Conservation (phyloP, 257 asterid species). For the Rhazya stricta region DNA sequence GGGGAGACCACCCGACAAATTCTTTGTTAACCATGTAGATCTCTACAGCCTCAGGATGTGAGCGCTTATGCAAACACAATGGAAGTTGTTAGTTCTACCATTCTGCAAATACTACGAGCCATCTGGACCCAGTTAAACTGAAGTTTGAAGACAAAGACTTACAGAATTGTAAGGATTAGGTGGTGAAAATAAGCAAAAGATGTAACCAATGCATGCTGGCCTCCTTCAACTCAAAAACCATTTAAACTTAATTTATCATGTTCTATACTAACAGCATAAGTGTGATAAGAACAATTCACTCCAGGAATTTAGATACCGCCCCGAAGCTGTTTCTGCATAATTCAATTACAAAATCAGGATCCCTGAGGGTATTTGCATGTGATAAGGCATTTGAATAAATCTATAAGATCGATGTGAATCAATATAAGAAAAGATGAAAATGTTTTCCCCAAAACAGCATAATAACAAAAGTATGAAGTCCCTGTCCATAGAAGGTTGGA, state of each 20-base stretch:
- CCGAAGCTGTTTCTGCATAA: not conserved
- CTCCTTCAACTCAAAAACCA: not conserved
- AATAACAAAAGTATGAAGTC: too few relatives aligned
- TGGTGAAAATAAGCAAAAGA: not conserved
- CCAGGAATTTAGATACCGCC: not conserved
- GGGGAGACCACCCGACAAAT: not conserved
- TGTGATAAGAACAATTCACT: not conserved
- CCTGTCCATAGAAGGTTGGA: not conserved
- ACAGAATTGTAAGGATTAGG: not conserved
- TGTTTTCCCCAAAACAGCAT: not conserved
- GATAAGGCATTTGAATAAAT: not conserved
- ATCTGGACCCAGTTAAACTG: not conserved
- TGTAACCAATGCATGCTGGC: not conserved
- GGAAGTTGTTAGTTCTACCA: not conserved
- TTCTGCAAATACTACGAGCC: not conserved
- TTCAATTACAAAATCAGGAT: not conserved
- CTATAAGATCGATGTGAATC: not conserved
- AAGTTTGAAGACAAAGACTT: not conserved
- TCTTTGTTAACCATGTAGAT: not conserved
- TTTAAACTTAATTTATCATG: not conserved
- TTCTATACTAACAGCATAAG: not conserved
- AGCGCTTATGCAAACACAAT: not conserved
- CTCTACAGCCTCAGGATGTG: not conserved
- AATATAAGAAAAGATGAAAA: not conserved
- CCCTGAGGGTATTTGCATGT: not conserved